Evolutionary conservation across 2,329 filamentous ascomycete genomes (phyloP), one percentile per base, ranked within the genome.

Genomic region (Verticillium klebahnii): DNA sequence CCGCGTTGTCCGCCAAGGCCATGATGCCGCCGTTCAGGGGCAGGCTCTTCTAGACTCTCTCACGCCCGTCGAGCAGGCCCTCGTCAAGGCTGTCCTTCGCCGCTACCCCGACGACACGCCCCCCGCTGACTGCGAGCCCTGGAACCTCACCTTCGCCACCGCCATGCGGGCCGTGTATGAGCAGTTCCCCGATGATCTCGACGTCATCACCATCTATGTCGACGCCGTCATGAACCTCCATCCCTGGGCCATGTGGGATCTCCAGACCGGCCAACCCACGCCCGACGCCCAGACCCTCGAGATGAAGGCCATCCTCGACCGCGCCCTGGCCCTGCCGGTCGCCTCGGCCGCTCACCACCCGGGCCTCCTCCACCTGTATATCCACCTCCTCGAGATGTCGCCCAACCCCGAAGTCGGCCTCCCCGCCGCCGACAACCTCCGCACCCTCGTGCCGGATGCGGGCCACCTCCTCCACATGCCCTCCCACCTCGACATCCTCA

Each of bases 361-460:
- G 0, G 90, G 90, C 0, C 73, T 93, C 0, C 77, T 92, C 6
- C 90, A 93, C 71, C 75, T 92, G 36, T 93, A 93, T 71, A 90
- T 92, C 45, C 89, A 92, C 67, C 81, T 91, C 3, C 89, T 91
- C 80, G 90, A 93, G 69, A 92, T 92, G 89, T 92, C 89, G 0
- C 75, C 78, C 0, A 80, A 77, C 0, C 89, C 89, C 0, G 89
- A 91, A 70, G 70, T 74, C 1, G 90, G 87, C 1, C 71, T 91
- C 17, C 76, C 82, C 0, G 78, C 82, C 0, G 89, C 88, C 5
- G 82, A 92, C 67, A 75, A 77, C 17, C 79, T 92, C 12, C 85
- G 89, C 25, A 80, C 78, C 11, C 79, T 92, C 2, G 83, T 89
- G 0, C 89, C 89, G 0, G 89, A 92, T 69, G 81, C 85, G 0